Percentiles rank a stretch among this genome's conserved stretches.
Evolutionary conservation across 768 basidiomycete genomes (phyloP).

Genomic region (Boletus patriciae): DNA sequence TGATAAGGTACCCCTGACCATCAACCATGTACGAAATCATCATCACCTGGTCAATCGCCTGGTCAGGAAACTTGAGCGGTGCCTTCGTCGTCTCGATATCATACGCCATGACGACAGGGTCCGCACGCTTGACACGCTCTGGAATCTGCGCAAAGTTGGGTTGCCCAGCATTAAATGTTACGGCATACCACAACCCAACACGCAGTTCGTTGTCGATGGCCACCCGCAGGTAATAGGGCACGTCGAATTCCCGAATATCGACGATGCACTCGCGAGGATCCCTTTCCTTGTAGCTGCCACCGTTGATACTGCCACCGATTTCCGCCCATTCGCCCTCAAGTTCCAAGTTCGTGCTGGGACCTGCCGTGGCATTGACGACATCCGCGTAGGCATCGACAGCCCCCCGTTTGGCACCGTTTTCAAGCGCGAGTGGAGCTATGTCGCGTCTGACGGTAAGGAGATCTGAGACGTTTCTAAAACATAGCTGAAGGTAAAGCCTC

Average conservation of each 20-base stretch:
- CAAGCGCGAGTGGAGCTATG: constrained; percentile 82
- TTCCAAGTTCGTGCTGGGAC: constrained; percentile 64
- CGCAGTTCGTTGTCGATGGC: constrained; percentile 98
- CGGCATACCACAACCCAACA: constrained; percentile 95
- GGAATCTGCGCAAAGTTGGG: constrained; percentile 68
- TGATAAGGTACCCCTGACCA: constrained; percentile 95
- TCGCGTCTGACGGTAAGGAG: constrained; percentile 86
- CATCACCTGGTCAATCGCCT: constrained; percentile 96
- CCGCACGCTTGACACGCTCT: constrained; percentile 95
- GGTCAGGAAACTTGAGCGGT: constrained; percentile 99
- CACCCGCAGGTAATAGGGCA: constrained; percentile 97
- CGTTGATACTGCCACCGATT: constrained; percentile 40
- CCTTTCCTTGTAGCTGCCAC: constrained; percentile 50
- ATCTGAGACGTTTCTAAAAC: constrained; percentile 92
- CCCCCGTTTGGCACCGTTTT: constrained; percentile 89
- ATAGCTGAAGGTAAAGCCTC: constrained; percentile 82
- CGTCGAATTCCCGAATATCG: constrained; percentile 94
- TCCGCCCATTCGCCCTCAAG: constrained; percentile 65
- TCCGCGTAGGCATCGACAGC: constrained; percentile 98
- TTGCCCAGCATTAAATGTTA: constrained; percentile 80
- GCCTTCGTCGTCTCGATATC: constrained; percentile 99
- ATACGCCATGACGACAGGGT: constrained; percentile 97
- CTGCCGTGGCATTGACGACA: constrained; percentile 78
- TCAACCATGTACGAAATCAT: constrained; percentile 99
- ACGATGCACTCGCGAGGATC: constrained; percentile 93